Percentiles rank a stretch among this genome's conserved stretches.
phyloP scores from a whole-genome alignment of 192 early-diverging fungal species.

The Umbelopsis sp. region DNA sequence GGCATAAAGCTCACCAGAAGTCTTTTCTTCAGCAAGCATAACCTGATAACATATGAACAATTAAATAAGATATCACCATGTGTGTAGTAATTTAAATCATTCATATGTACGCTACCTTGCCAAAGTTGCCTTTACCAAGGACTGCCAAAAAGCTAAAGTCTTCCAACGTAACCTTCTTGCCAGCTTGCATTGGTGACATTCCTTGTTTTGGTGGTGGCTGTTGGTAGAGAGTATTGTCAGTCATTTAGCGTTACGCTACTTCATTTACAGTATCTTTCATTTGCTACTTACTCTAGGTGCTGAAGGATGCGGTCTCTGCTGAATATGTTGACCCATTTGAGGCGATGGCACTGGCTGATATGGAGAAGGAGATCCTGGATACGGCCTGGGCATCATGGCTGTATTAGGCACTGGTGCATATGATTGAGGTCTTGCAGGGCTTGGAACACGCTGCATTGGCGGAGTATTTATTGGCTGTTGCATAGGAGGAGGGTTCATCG shows the following conservation, averaged over 20 bases:
- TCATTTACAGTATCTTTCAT: neutral
- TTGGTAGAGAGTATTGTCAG: conserved; percentile 24
- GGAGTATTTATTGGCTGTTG: neutral
- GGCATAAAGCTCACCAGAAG: conserved; percentile 81
- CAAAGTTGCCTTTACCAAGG: conserved; percentile 98
- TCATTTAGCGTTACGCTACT: too few species aligned
- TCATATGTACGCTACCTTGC: conserved; percentile 64
- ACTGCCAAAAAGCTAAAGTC: conserved; percentile 96
- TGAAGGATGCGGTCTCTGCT: conserved; percentile 1
- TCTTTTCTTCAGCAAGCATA: conserved; percentile 94
- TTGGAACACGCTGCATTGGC: conserved; percentile 12
- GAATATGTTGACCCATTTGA: conserved; percentile 11
- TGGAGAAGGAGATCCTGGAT: neutral
- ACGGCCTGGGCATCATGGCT: conserved; percentile 13
- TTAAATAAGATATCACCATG: neutral
- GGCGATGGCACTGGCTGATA: conserved; percentile 1
- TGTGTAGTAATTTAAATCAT: neutral
- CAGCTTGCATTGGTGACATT: conserved; percentile 3
- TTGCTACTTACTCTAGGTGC: conserved; percentile 12
- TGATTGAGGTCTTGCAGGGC: neutral
- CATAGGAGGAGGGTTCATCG: conserved; percentile 5
- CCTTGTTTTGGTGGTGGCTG: conserved; percentile 52
- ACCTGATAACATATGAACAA: conserved; percentile 50
- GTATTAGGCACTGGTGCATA: conserved; percentile 14
- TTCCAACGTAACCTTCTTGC: conserved; percentile 74